Base-by-base conservation (phyloP, 352 stramenopile genomes). In the Globisporangium iwayamae region DNA sequence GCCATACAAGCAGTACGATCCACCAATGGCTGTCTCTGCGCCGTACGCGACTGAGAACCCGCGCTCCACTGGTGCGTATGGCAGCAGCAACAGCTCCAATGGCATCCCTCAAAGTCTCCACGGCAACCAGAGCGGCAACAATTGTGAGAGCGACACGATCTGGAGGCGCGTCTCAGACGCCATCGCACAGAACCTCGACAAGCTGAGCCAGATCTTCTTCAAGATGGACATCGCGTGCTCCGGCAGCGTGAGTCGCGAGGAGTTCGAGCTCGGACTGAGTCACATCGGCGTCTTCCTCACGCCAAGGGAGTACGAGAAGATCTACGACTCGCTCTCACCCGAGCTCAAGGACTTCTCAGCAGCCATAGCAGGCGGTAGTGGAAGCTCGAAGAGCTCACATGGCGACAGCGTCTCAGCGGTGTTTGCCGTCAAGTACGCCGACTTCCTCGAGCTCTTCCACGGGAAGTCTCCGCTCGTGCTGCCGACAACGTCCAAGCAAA, bases 211-310 rank as follows among this genome's bases (percentile, higher is more conserved):
- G 54, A 82, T 93, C 57, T 93, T 89, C 60, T 76, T 88, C 39
- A 90, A 89, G 38, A 91, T 93, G 77, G 84, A 93, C 56, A 81
- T 93, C 18, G 74, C 76, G 66, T 87, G 80, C 63, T 77, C 81
- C 0, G 84, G 77, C 0, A 81, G 74, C 50, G 70, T 93, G 38
- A 87, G 58, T 34, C 78, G 75, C 9, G 80, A 91, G 16, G 84
- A 93, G 47, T 84, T 91, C 56, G 78, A 89, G 65, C 68, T 91
- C 4, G 84, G 80, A 2, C 45, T 93, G 54, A 86, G 71, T 41
- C 82, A 93, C 63, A 82, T 90, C 20, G 84, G 82, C 34, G 75
- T 93, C 6, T 90, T 90, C 56, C 69, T 93, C 22, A 91, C 81
- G 3, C 59, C 73, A 0, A 67, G 78, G 4, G 84, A 93, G 65